These are phyloP conservation scores for Coemansia sp. DNA, from an alignment of 192 early-diverging fungal genomes.

Conservation along the genomic window DNA sequence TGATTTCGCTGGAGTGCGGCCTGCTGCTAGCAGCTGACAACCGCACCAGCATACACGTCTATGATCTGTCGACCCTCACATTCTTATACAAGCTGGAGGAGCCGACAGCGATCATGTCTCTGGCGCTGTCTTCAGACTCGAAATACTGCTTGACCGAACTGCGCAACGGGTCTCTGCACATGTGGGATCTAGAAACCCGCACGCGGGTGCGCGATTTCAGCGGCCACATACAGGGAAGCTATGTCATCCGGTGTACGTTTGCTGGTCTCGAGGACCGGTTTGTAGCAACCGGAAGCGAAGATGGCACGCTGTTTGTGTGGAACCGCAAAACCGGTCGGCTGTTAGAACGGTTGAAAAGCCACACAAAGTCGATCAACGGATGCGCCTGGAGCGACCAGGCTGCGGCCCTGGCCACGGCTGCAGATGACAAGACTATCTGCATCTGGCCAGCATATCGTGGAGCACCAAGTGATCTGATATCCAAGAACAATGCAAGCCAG, in stretches of 20 bases:
- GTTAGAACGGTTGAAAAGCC: conserved; percentile 37
- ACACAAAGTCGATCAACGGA: conserved; percentile 41
- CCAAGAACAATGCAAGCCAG: neutral
- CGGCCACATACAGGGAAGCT: conserved; percentile 75
- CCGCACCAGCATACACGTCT: conserved; percentile 39
- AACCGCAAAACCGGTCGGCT: conserved; percentile 39
- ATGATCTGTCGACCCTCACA: conserved; percentile 51
- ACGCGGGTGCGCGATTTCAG: conserved; percentile 71
- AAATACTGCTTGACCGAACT: conserved; percentile 54
- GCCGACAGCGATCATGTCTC: conserved; percentile 60
- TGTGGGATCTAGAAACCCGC: conserved; percentile 80
- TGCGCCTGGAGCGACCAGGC: conserved; percentile 39
- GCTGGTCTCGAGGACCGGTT: conserved; percentile 82
- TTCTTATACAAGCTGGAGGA: conserved; percentile 46
- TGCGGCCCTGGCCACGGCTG: conserved; percentile 41
- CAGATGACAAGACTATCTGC: conserved; percentile 50
- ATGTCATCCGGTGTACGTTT: conserved; percentile 90
- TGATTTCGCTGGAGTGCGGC: conserved; percentile 27
- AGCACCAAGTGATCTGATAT: conserved; percentile 30
- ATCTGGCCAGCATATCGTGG: conserved; percentile 52
- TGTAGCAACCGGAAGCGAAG: conserved; percentile 92
- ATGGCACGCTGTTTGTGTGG: conserved; percentile 48
- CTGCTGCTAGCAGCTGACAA: conserved; percentile 52
- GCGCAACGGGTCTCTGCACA: conserved; percentile 71
- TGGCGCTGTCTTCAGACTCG: conserved; percentile 65